Percentiles rank a stretch among this genome's conserved stretches.
Evolutionary conservation across 2,329 filamentous ascomycete genomes (phyloP).

Genomic region (Colletotrichum shisoi): DNA sequence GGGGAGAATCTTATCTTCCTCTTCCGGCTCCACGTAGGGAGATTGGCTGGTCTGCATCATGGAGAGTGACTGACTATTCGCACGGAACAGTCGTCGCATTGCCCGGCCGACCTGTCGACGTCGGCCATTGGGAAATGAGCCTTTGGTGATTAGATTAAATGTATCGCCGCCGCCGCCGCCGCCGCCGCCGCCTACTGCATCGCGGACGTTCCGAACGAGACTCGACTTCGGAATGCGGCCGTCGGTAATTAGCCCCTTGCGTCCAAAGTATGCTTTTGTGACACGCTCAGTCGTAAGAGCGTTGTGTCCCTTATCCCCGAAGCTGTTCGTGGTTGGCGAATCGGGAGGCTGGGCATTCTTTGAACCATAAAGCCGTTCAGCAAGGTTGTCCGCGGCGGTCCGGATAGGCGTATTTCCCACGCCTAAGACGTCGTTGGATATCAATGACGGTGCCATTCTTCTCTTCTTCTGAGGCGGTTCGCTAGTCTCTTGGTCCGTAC

Average conservation of each 20-base stretch:
- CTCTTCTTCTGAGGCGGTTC: conserved; percentile 45
- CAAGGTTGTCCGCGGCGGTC: conserved; percentile 29
- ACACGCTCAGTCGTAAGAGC: conserved; percentile 40
- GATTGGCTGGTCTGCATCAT: conserved; percentile 26
- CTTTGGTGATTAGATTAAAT: conserved; percentile 1
- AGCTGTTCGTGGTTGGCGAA: not conserved
- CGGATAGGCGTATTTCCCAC: conserved; percentile 33
- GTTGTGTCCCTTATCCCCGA: not conserved
- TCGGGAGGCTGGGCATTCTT: not conserved
- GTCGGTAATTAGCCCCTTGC: conserved; percentile 43
- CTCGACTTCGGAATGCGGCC: conserved; percentile 30
- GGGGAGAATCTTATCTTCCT: conserved; percentile 50
- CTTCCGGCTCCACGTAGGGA: conserved; percentile 64
- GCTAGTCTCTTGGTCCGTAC: not conserved
- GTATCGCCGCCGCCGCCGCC: not conserved
- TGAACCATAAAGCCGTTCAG: not conserved
- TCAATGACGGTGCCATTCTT: conserved; percentile 42
- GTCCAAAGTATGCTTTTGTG: conserved; percentile 49
- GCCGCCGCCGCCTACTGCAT: conserved; percentile 27
- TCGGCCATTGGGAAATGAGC: conserved; percentile 52
- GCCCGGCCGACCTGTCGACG: conserved; percentile 54
- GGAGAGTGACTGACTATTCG: conserved; percentile 30
- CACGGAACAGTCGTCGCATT: conserved; percentile 53
- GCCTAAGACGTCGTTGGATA: conserved; percentile 38
- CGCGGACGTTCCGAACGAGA: not conserved